Percentiles rank a stretch among this genome's conserved stretches.
Evolutionary conservation across 108 stramenopile genomes (phyloP).

Genomic region (Skeletonema grethae): DNA sequence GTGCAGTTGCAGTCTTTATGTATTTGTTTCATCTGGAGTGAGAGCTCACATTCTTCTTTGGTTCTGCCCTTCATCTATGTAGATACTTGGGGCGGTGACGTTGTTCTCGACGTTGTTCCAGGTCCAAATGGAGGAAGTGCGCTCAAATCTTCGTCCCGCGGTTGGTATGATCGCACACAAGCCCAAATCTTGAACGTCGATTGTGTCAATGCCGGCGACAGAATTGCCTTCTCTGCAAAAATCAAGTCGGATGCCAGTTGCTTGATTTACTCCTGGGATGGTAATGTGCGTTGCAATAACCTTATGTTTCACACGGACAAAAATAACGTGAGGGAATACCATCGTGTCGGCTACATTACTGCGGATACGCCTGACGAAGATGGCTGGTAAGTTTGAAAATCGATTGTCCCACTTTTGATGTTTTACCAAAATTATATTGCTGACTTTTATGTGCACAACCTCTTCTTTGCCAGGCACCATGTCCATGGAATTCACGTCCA

Average conservation of each 20-base stretch:
- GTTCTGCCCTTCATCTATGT: background rate
- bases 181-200: background rate
- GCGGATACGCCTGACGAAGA: constrained; percentile 29
- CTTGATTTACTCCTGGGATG: constrained; percentile 38
- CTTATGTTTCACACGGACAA: constrained; percentile 28
- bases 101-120: constrained; percentile 2
- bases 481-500: constrained; percentile 26
- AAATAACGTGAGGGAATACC: constrained; percentile 6
- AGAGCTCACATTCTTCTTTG: background rate
- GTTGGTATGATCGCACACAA: background rate
- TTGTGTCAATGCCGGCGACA: constrained; percentile 29
- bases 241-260: constrained; percentile 23
- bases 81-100: constrained; percentile 35
- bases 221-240: constrained; percentile 33
- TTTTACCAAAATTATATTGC: background rate
- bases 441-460: background rate
- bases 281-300: constrained; percentile 29
- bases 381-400: constrained; percentile 37
- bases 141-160: background rate
- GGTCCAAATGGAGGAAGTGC: background rate
- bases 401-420: background rate
- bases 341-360: constrained; percentile 22
- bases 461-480: constrained; percentile 29
- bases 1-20: constrained; percentile 26
- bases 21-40: too few relatives aligned